A percentile compares a stretch with the other conserved stretches of the same genome.
phyloP scores from a whole-genome alignment of 2,329 filamentous ascomycete genomes.

The Boeremia exigua region DNA sequence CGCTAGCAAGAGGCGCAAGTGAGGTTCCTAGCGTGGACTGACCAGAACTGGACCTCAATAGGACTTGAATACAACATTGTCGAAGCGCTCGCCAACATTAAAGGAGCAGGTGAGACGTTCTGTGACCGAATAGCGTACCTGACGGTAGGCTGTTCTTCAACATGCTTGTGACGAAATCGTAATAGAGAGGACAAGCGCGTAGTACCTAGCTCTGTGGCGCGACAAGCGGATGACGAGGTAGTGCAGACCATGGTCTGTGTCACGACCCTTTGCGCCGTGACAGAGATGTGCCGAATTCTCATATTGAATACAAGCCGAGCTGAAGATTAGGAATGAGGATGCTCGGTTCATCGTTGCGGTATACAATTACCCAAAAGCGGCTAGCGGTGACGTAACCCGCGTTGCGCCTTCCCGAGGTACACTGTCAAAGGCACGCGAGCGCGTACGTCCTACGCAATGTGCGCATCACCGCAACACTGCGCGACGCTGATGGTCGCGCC shows the following conservation, averaged over 20 bases:
- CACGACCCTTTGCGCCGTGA: not conserved
- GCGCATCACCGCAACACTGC: constrained; percentile 10
- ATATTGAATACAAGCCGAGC: not conserved
- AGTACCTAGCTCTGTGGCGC: not conserved
- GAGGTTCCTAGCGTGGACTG: not conserved
- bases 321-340: constrained; percentile 4
- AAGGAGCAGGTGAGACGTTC: not conserved
- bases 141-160: not conserved
- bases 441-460: constrained; percentile 4
- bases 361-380: constrained; percentile 5
- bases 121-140: not conserved
- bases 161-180: not conserved
- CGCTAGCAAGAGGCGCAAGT: not conserved
- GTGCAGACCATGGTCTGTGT: not conserved
- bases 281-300: not conserved
- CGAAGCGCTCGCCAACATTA: constrained; percentile 2
- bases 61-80: constrained; percentile 5
- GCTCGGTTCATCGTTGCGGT: not conserved
- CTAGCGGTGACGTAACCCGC: constrained; percentile 15
- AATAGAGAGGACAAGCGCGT: too few relatives aligned
- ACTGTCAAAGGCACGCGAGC: constrained; percentile 7
- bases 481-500: constrained; percentile 12
- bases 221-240: not conserved
- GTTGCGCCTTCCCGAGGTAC: constrained; percentile 9
- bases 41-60: constrained; percentile 11